Evolutionary conservation across 1,284 basidiomycete species (phyloP), one percentile per base, ranked within the genome.

Genomic region (Apiotrichum akiyoshidainum): DNA sequence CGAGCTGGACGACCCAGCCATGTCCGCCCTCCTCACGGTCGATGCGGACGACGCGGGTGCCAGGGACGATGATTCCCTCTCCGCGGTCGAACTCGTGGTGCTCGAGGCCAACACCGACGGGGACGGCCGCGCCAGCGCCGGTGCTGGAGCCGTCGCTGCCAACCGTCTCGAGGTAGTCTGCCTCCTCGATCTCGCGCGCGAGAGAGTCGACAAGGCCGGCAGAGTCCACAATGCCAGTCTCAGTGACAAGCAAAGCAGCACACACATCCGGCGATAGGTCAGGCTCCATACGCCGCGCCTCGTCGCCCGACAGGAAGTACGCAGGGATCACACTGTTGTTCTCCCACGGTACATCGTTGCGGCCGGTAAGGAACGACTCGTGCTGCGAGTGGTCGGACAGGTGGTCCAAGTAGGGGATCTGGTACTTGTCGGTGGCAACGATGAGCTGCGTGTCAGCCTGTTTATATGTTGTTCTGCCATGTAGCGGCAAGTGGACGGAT

Each of bases 141-240:
- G 63, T 12, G 10, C 13, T 7, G 34, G n/a, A 33, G 9, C n/a
- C 10, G 1, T 34, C 47, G 12, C 26, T 41, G 19, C 48, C 37
- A 2, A 12, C 37, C 12, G 48, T 50, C n/a, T 60, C 50, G 22
- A 65, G 54, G 52, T 73, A 74, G 41, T 72, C 71, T 9, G 65
- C 53, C 51, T 75, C 72, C 47, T 72, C 76, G 53, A 97, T 86
- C 54, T 94, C 90, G 64, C 82, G 83, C 72, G 91, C 90, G 40
- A 97, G 80, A 61, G 83, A 87, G 65, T 86, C 82, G 84, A 93
- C 90, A 49, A 90, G 79, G 6, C 85, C 77, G 78, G 95, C 92
- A 0, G 89, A 90, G 74, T 94, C 89, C 2, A 99, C 79, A 61
- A 99, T 96, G 1, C 95, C 95, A 0, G 95, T 97, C 66, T 88